These are phyloP conservation scores for Cladorrhinum sp. DNA, from an alignment of 2,329 filamentous ascomycete genomes.

Conservation along the genomic window DNA sequence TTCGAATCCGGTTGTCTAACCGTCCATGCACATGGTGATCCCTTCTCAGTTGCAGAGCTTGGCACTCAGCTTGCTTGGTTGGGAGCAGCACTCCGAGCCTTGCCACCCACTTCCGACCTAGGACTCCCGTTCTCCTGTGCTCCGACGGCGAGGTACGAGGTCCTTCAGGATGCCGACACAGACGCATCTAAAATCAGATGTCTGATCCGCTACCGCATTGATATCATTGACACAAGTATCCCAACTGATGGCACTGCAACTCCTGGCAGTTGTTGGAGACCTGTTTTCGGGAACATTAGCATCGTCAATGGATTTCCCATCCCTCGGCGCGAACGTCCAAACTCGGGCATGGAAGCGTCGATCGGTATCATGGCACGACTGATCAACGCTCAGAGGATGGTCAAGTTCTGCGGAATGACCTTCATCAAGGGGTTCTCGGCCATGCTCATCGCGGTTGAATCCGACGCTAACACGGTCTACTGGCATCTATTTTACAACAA, in stretches of 20 bases:
- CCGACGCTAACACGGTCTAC: not conserved
- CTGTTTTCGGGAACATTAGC: constrained; percentile 4
- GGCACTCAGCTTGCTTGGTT: constrained; percentile 3
- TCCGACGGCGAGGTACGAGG: not conserved
- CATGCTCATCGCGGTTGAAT: not conserved
- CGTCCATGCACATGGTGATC: not conserved
- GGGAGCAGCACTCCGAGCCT: constrained; percentile 2
- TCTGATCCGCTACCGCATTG: not conserved
- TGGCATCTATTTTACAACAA: constrained; percentile 1
- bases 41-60: constrained; percentile 7
- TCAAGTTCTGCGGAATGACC: not conserved
- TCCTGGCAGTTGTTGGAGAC: constrained; percentile 3
- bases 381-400: not conserved
- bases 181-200: not conserved
- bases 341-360: constrained; percentile 1
- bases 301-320: constrained; percentile 7
- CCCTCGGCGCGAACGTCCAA: not conserved
- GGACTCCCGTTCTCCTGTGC: no score
- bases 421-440: not conserved
- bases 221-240: not conserved
- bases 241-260: not conserved
- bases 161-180: no score
- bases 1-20: not conserved
- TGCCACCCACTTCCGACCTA: not conserved
- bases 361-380: not conserved